These are phyloP conservation scores for Lachancea nothofagi DNA, from an alignment of 805 yeast genomes.

Conservation along the genomic window DNA sequence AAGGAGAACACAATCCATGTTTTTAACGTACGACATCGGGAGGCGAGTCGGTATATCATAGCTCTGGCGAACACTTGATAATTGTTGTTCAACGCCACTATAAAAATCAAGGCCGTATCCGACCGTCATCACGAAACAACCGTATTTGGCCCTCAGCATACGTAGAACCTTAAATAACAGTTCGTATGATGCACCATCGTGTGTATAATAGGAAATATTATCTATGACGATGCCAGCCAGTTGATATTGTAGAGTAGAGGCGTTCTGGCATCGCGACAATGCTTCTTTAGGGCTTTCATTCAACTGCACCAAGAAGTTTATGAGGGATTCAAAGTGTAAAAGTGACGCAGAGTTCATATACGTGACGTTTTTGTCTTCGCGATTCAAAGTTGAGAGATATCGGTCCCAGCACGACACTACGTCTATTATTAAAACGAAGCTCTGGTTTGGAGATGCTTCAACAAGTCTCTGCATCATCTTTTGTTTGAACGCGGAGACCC, in stretches of 20 bases:
- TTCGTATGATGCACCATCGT: constrained; percentile 16
- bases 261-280: constrained; percentile 17
- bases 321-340: constrained; percentile 19
- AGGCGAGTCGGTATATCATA: constrained; percentile 17
- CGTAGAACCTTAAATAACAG: constrained; percentile 18
- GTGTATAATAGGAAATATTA: constrained; percentile 27
- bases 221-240: constrained; percentile 30
- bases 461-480: constrained; percentile 11
- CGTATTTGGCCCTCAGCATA: constrained; percentile 20
- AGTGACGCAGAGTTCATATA: constrained; percentile 22
- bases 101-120: constrained; percentile 28
- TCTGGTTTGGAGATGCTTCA: constrained; percentile 4
- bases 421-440: constrained; percentile 21
- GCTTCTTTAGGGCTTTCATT: constrained; percentile 23
- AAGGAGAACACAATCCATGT: constrained; percentile 23
- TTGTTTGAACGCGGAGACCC: constrained; percentile 17
- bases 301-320: constrained; percentile 21
- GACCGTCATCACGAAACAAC: constrained; percentile 27
- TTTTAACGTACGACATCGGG: constrained; percentile 23
- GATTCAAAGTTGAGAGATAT: neutral
- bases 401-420: constrained; percentile 20
- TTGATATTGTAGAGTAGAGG: constrained; percentile 11
- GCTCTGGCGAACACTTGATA: constrained; percentile 8
- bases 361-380: constrained; percentile 4
- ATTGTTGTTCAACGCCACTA: constrained; percentile 23